phyloP scores from a whole-genome alignment of 2,329 filamentous ascomycete genomes.

The Epichloe sylvatica region DNA sequence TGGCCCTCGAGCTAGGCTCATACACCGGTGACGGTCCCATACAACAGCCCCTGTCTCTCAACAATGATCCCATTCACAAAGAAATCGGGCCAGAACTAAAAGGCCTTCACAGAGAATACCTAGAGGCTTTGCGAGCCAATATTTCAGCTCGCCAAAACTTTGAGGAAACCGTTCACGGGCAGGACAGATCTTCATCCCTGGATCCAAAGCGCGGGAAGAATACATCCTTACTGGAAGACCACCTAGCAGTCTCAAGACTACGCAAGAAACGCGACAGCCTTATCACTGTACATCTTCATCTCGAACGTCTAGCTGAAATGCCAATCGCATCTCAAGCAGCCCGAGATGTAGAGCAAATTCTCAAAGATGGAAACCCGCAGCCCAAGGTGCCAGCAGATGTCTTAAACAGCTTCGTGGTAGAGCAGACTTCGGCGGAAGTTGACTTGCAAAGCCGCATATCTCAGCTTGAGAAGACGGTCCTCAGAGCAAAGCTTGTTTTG shows the following conservation, averaged over 20 bases:
- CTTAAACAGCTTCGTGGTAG: conserved; percentile 33
- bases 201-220: conserved; percentile 6
- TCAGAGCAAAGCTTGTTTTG: conserved; percentile 43
- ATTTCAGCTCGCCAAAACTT: conserved; percentile 36
- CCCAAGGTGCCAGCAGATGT: conserved; percentile 40
- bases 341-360: conserved; percentile 35
- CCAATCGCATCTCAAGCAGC: conserved; percentile 37
- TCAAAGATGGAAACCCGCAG: conserved; percentile 28
- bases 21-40: conserved; percentile 29
- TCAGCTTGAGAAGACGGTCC: conserved; percentile 42
- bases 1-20: conserved; percentile 39
- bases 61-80: conserved; percentile 24
- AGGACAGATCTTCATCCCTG: not conserved
- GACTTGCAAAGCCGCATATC: conserved; percentile 35
- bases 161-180: conserved; percentile 19
- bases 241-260: conserved; percentile 36
- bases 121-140: conserved; percentile 40
- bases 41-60: conserved; percentile 34
- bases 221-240: conserved; percentile 29
- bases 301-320: conserved; percentile 36
- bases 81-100: conserved; percentile 24
- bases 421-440: conserved; percentile 22
- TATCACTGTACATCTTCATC: conserved; percentile 33
- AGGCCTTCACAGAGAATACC: conserved; percentile 39
- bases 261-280: conserved; percentile 38